A percentile compares a stretch with the other conserved stretches of the same genome.
Conservation (phyloP, 352 stramenopile genomes). For the Aphanomyces invadans region DNA sequence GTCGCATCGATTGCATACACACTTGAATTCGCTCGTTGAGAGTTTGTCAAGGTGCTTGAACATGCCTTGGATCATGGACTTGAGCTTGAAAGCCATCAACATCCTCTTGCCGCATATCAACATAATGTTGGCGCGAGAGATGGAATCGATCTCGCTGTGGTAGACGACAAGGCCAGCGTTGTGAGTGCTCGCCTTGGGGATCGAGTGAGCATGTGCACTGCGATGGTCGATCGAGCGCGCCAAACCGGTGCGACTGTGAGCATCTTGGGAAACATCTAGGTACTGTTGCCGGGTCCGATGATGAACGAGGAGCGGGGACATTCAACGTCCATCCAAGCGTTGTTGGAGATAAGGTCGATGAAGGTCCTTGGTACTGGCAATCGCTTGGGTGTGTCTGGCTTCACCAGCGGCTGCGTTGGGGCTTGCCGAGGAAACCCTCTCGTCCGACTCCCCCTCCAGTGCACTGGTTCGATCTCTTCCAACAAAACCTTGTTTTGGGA, state of each 20-base stretch:
- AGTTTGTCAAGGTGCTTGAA: conserved; percentile 16
- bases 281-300: not conserved
- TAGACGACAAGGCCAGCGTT: conserved; percentile 21
- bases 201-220: conserved; percentile 31
- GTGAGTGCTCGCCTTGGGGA: conserved; percentile 5
- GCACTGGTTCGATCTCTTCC: too few relatives aligned
- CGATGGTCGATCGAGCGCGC: conserved; percentile 59
- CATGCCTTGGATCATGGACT: conserved; percentile 11
- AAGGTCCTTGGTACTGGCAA: too few relatives aligned
- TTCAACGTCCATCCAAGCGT: too few relatives aligned
- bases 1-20: conserved; percentile 4
- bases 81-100: conserved; percentile 1
- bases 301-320: not conserved
- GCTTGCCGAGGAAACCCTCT: too few relatives aligned
- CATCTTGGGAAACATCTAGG: conserved; percentile 33
- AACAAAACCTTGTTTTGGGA: too few relatives aligned
- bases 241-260: conserved; percentile 51
- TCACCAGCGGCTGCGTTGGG: too few relatives aligned
- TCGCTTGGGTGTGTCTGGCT: too few relatives aligned
- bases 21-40: conserved; percentile 17
- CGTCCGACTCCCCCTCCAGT: too few relatives aligned
- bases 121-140: conserved; percentile 9
- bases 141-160: not conserved
- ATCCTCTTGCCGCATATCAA: not conserved
- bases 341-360: too few relatives aligned